Conservation (phyloP, 164 flowering plant species). For the Chimonanthus praecox region DNA sequence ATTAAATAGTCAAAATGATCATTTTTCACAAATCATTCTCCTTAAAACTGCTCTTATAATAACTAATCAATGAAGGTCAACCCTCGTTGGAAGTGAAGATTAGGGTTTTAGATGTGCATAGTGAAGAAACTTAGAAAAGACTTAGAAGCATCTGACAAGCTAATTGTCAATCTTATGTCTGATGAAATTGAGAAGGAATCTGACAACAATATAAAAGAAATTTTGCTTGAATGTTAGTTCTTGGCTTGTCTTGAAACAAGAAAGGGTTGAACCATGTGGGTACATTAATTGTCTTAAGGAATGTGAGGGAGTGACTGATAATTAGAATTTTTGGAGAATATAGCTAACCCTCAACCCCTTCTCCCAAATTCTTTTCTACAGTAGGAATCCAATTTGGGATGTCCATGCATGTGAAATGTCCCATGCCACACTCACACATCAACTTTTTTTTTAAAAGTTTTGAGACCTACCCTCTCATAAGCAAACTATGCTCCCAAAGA, state of each 20-base stretch:
- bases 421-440: not conserved
- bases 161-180: not conserved
- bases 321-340: not conserved
- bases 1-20: too few relatives aligned
- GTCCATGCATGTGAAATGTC: not conserved
- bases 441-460: too few relatives aligned
- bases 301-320: not conserved
- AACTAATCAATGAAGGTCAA: slow-evolving; percentile 33
- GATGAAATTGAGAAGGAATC: slow-evolving; percentile 10
- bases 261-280: slow-evolving; percentile 14
- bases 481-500: too few relatives aligned
- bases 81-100: slow-evolving; percentile 24
- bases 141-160: slow-evolving; percentile 31
- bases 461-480: not conserved
- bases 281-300: slow-evolving; percentile 5
- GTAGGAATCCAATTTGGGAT: not conserved
- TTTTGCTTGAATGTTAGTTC: not conserved
- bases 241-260: slow-evolving; percentile 5
- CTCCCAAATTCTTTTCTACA: not conserved
- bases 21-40: too few relatives aligned
- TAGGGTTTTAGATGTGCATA: slow-evolving; percentile 1
- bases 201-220: slow-evolving; percentile 2
- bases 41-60: not conserved
- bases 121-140: slow-evolving; percentile 7
- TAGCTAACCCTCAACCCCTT: not conserved